Conservation (phyloP, 2,329 filamentous ascomycete species). For the Metarhizium brunneum region DNA sequence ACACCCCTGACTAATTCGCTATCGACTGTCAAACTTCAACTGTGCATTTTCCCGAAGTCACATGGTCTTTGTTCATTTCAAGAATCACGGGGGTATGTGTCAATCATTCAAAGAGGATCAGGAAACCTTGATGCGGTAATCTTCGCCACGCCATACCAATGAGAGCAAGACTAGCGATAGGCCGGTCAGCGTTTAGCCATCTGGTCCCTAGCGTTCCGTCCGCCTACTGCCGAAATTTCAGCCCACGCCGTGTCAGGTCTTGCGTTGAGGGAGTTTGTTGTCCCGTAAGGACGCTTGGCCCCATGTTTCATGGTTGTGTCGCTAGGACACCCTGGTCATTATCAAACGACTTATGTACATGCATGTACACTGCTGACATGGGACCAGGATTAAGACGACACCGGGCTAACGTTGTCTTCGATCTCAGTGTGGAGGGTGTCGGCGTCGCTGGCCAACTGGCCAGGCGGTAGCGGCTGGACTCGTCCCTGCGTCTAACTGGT, state of each 20-base stretch:
- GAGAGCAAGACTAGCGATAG: conserved; percentile 4
- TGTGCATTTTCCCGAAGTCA: neutral
- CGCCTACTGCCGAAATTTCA: neutral
- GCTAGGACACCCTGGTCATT: neutral
- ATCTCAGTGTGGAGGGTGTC: neutral
- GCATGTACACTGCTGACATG: neutral
- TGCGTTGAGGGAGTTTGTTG: neutral
- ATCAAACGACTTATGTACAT: neutral
- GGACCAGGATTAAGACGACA: neutral
- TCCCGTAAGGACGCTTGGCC: neutral
- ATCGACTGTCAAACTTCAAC: neutral
- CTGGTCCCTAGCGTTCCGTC: neutral
- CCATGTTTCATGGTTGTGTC: neutral
- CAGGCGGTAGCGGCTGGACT: too few species aligned
- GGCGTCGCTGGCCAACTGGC: neutral
- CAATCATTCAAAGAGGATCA: neutral
- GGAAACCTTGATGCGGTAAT: neutral
- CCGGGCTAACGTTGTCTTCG: neutral
- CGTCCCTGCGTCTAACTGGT: too few species aligned
- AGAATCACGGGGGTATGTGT: neutral
- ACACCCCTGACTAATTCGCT: neutral
- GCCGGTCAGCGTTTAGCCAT: neutral
- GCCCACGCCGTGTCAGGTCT: neutral
- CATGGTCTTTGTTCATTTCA: neutral
- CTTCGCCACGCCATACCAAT: neutral